Conservation (phyloP, 225 moss, liverwort and hornwort genomes). For the Straminergon stramineum region DNA sequence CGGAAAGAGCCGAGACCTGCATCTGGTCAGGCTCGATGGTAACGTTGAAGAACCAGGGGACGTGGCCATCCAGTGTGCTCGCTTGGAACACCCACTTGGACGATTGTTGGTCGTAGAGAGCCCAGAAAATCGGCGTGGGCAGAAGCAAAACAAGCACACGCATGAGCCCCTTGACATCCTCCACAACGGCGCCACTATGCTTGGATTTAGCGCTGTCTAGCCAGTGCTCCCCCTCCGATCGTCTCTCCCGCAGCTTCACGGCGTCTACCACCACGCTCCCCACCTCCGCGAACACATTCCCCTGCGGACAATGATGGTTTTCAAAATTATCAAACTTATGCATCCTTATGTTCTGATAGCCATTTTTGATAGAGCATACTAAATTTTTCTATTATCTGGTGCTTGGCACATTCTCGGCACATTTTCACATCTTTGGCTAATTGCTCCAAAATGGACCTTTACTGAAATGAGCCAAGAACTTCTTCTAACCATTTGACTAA, state of each 20-base stretch:
- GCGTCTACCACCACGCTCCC: slow-evolving; percentile 55
- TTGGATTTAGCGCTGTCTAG: slow-evolving; percentile 71
- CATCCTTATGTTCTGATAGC: background rate
- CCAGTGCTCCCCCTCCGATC: slow-evolving; percentile 34
- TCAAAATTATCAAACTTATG: background rate
- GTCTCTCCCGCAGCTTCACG: slow-evolving; percentile 22
- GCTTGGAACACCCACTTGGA: slow-evolving; percentile 99
- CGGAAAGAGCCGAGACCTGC: slow-evolving; percentile 42
- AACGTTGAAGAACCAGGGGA: slow-evolving; percentile 58
- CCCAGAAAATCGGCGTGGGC: slow-evolving; percentile 84
- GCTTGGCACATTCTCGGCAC: background rate
- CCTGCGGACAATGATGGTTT: slow-evolving; percentile 1
- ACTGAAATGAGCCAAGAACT: background rate
- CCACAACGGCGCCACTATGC: slow-evolving; percentile 48
- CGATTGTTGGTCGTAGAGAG: slow-evolving; percentile 85
- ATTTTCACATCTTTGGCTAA: background rate
- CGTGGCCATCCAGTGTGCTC: slow-evolving; percentile 31
- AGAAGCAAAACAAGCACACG: slow-evolving; percentile 69
- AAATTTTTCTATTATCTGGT: background rate
- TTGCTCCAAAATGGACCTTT: background rate
- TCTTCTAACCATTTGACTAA: background rate
- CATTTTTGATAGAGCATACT: background rate
- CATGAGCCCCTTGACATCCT: slow-evolving; percentile 77
- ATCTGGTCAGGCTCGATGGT: slow-evolving; percentile 85
- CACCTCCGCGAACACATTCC: slow-evolving; percentile 75